phyloP scores from a whole-genome alignment of 176 grass and related monocot genomes.

The Tillandsia fasciculata region DNA sequence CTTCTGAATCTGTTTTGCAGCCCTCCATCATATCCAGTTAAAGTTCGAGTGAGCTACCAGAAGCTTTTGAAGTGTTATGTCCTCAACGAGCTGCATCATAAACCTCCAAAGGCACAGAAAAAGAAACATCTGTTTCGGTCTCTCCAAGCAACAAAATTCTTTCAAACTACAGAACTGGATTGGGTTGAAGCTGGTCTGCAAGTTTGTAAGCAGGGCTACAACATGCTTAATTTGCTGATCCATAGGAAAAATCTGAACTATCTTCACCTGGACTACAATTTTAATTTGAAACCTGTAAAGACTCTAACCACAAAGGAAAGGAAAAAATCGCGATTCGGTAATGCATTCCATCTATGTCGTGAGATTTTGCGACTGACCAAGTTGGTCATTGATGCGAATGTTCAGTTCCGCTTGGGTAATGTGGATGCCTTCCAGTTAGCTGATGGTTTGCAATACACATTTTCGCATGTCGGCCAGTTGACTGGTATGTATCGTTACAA shows the following conservation, averaged over 20 bases:
- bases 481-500: constrained; percentile 99
- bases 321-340: constrained; percentile 98
- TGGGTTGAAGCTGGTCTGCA: constrained; percentile 97
- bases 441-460: constrained; percentile 96
- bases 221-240: constrained; percentile 97
- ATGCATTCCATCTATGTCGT: constrained; percentile 95
- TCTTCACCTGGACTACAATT: constrained; percentile 98
- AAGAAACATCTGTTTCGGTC: constrained; percentile 97
- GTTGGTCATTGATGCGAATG: constrained; percentile 95
- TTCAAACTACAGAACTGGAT: constrained; percentile 95
- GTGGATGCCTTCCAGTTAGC: constrained; percentile 95
- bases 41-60: constrained; percentile 98
- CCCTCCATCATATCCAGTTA: constrained; percentile 89
- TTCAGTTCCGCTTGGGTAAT: constrained; percentile 93
- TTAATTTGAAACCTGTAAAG: constrained; percentile 97
- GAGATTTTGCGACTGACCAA: constrained; percentile 96
- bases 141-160: constrained; percentile 89
- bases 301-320: constrained; percentile 98
- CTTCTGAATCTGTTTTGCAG: constrained; percentile 36
- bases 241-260: constrained; percentile 97
- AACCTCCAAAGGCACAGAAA: constrained; percentile 89
- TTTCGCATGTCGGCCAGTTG: constrained; percentile 95
- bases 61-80: constrained; percentile 95
- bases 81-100: constrained; percentile 87
- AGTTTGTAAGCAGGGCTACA: constrained; percentile 98